Evolutionary conservation across 345 rosid genomes (phyloP).

Genomic region (Lepidium aucheri): DNA sequence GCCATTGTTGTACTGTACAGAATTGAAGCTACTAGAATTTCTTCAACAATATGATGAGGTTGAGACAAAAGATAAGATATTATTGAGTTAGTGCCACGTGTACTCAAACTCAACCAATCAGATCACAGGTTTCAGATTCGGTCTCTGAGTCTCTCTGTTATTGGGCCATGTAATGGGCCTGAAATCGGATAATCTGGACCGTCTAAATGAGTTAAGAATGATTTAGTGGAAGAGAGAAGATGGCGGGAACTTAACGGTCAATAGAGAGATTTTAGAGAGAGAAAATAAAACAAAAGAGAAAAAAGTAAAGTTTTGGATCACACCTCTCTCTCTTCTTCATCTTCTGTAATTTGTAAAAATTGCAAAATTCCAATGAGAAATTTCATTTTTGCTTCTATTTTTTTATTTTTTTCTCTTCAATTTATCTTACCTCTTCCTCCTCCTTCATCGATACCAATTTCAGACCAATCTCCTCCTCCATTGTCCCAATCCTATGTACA

Average conservation of each 20-base stretch:
- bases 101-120: conserved; percentile 41
- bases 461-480: conserved; percentile 7
- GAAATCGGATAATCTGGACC: conserved; percentile 3
- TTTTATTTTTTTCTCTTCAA: not conserved
- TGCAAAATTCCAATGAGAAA: conserved; percentile 23
- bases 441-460: not conserved
- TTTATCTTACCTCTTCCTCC: conserved; percentile 4
- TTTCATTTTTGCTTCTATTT: conserved; percentile 22
- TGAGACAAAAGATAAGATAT: conserved; percentile 21
- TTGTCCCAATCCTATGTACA: not conserved
- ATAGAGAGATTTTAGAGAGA: conserved; percentile 3
- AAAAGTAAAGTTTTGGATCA: conserved; percentile 13
- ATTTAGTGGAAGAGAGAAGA: conserved; percentile 28
- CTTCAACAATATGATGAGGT: not conserved
- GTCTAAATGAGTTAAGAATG: not conserved
- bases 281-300: not conserved
- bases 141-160: conserved; percentile 1
- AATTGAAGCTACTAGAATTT: conserved; percentile 4
- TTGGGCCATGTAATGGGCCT: conserved; percentile 19
- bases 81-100: conserved; percentile 17
- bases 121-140: conserved; percentile 46
- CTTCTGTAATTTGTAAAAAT: conserved; percentile 9
- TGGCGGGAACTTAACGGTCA: conserved; percentile 42
- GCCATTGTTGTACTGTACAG: conserved; percentile 42
- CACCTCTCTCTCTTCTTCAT: conserved; percentile 13